Base-by-base conservation (phyloP, 2,329 filamentous ascomycete species). In the Aureobasidium sp. region DNA sequence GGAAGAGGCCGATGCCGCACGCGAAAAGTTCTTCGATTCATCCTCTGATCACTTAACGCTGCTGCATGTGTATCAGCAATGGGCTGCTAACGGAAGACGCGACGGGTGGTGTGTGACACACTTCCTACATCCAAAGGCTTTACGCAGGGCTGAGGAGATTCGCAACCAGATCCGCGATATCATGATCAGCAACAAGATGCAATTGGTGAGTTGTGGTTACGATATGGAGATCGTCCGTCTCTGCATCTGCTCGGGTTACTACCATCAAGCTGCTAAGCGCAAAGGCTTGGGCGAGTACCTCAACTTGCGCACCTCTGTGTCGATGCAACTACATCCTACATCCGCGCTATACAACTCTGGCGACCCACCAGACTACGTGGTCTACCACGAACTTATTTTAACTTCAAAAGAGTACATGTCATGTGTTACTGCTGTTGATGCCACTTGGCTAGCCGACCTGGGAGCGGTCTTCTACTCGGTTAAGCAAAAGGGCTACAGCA, bases 331-430 rank as follows among this genome's bases (percentile, higher is more conserved):
- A 34, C 95, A 99, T 73, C 94, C 94, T 1, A 99, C 94, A 0
- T 92, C 87, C 66, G 91, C 94, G 1, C 82, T 99, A 0, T 97
- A 97, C 72, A 94, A 94, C 27, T 82, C 91, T 1, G 94, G 94
- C 4, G 95, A 96, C 74, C 84, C 96, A 27, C 94, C 95, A 1
- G 94, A 99, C 72, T 97, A 97, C 71, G 91, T 99, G 58, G 87
- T 99, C 46, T 99, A 99, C 76, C 94, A 99, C 79, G 94, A 99
- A 75, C 84, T 99, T 63, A 96, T 99, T 69, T 84, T 99, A 64
- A 99, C 94, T 0, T 90, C 87, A 62, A 97, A 96, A 73, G 94
- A 97, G 73, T 99, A 97, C 78, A 97, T 99, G 86, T 95, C 90
- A 3, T 96, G 91, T 5, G 94, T 99, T 10, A 99, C 94, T 5